phyloP scores from a whole-genome alignment of 129 eudicot species.

The Chrysanthemum lavandulifolium region DNA sequence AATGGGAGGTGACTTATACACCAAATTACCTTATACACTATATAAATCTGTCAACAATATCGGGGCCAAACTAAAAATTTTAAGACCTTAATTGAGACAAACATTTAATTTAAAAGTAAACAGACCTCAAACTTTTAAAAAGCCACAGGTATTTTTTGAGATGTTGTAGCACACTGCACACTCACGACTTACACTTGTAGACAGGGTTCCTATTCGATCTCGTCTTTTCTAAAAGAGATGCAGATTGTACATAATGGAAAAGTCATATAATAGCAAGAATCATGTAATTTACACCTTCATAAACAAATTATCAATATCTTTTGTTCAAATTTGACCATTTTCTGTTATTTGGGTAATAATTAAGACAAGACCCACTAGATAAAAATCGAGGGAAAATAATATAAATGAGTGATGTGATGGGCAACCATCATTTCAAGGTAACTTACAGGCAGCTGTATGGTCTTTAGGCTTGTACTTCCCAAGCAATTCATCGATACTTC shows the following conservation, averaged over 20 bases:
- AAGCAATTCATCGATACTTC: constrained; percentile 80
- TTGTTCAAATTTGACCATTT: constrained; percentile 7
- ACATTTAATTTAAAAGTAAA: neutral
- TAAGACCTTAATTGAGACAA: too few relatives aligned
- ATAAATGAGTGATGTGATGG: neutral
- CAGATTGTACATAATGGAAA: too few relatives aligned
- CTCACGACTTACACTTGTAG: neutral
- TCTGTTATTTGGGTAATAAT: constrained; percentile 1
- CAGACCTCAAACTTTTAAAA: neutral
- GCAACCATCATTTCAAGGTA: constrained; percentile 43
- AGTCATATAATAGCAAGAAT: neutral
- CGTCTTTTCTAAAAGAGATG: too few relatives aligned
- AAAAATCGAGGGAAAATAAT: neutral
- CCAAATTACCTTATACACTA: too few relatives aligned
- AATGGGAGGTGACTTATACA: too few relatives aligned
- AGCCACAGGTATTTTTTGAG: constrained; percentile 7
- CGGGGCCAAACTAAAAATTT: too few relatives aligned
- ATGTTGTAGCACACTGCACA: constrained; percentile 18
- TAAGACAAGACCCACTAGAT: constrained; percentile 3
- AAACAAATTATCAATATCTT: neutral
- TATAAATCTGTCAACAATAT: too few relatives aligned
- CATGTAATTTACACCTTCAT: neutral
- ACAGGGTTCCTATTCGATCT: too few relatives aligned
- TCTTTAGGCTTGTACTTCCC: constrained; percentile 76
- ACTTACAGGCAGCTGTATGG: constrained; percentile 61